Base-by-base conservation (phyloP, 495 filamentous ascomycete genomes). In the Penicillium antarcticum region DNA sequence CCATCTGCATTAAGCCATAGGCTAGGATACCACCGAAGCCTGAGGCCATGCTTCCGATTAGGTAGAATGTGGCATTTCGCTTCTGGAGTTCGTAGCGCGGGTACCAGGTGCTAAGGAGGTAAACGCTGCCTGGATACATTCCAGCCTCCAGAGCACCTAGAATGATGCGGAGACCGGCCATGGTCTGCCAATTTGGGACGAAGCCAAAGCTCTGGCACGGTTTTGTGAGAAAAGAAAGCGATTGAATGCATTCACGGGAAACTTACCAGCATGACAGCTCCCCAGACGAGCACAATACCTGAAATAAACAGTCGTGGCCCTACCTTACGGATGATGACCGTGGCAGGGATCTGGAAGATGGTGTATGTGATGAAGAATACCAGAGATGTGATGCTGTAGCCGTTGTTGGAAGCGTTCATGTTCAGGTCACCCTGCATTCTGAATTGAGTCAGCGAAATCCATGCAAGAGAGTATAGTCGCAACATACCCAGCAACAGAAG, bases 111-210 rank as follows among this genome's bases (percentile, higher is more conserved):
- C 66, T 72, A 10, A 84, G 69, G 12, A 83, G 65, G 52, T 80
- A 83, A 1, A 79, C 73, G 38, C 72, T 76, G 41, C 44, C 72
- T 53, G 82, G 81, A 66, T 78, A 83, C 60, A 82, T 81, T 12
- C 55, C 82, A 47, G 83, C 80, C 51, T 86, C 81, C 5, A 86
- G 60, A 3, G 80, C 57, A 40, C 83, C 82, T n/a, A 87, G 68
- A n/a, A 85, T 46, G 1, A 81, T 62, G 12, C 83, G 69, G 35
- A 85, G 56, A 0, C 58, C 81, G 3, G 75, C 65, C 63, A 86
- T 68, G 0, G 60, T 54, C n/a, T 58, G 52, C 74, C 76, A 85
- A 11, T 66, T 61, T 8, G 73, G 62, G 12, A 76, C 70, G 37
- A 85, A 83, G 2, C 81, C 83, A 62, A 41, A 40, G 14, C 36